Evolutionary conservation across 1,139 yeast genomes (phyloP).

Genomic region (Hyphopichia fennica): DNA sequence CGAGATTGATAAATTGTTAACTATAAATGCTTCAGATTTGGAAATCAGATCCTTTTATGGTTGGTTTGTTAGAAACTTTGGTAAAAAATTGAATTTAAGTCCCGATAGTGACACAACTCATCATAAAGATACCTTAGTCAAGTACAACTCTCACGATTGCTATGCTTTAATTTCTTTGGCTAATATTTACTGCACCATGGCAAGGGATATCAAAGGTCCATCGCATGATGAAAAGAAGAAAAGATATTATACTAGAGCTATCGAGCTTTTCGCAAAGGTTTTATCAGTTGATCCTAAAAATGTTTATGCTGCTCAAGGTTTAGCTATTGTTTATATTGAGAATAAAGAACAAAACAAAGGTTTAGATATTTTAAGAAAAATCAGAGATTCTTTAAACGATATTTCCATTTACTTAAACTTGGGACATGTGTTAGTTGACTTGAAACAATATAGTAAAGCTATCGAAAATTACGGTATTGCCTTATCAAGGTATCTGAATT

Average conservation of each 20-base stretch:
- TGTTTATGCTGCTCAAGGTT: conserved; percentile 97
- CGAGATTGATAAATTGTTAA: conserved; percentile 57
- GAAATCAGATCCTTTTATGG: conserved; percentile 91
- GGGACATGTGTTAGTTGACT: conserved; percentile 84
- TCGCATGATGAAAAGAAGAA: conserved; percentile 66
- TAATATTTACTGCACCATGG: conserved; percentile 79
- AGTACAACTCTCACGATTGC: conserved; percentile 81
- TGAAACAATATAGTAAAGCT: conserved; percentile 80
- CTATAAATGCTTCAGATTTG: conserved; percentile 57
- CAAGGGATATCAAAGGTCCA: conserved; percentile 65
- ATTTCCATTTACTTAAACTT: conserved; percentile 80
- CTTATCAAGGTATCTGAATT: conserved; percentile 61
- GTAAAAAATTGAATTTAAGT: conserved; percentile 54
- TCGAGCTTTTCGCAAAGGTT: conserved; percentile 87
- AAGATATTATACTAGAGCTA: conserved; percentile 82
- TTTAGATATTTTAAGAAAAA: conserved; percentile 80
- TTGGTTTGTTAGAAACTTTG: conserved; percentile 73
- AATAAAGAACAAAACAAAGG: conserved; percentile 77
- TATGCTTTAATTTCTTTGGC: conserved; percentile 91
- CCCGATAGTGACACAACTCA: conserved; percentile 73
- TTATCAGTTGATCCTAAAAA: conserved; percentile 79
- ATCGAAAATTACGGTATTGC: conserved; percentile 89
- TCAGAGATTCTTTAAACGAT: conserved; percentile 86
- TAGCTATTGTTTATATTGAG: conserved; percentile 91
- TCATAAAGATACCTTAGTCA: conserved; percentile 80